Evolutionary conservation across 2,329 filamentous ascomycete species (phyloP).

Genomic region (Sporothrix luriei): DNA sequence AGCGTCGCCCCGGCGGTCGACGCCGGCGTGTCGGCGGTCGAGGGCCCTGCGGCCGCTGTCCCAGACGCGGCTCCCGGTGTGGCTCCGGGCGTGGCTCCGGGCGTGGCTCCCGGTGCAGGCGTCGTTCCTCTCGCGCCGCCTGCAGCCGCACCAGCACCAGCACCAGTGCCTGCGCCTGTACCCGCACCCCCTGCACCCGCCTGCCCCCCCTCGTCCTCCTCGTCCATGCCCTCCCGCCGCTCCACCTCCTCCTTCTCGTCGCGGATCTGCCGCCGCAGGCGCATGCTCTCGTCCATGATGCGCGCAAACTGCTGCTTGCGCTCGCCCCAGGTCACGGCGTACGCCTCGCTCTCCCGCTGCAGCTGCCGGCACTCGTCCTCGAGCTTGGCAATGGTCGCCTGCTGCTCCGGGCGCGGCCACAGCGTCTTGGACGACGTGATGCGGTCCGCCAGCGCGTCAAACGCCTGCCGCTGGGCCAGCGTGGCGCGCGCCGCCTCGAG

Average conservation of each 20-base stretch:
- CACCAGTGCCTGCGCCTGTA: neutral
- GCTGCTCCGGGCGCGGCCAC: slow-evolving; percentile 81
- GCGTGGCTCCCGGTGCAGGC: neutral
- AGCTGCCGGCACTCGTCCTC: slow-evolving; percentile 87
- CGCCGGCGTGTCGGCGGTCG: neutral
- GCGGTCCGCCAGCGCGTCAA: slow-evolving; percentile 84
- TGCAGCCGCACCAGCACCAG: neutral
- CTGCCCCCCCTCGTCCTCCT: slow-evolving; percentile 64
- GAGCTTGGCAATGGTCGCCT: slow-evolving; percentile 74
- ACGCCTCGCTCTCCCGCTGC: slow-evolving; percentile 79
- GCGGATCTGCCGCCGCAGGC: slow-evolving; percentile 79
- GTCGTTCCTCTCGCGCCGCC: neutral
- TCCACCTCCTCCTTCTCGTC: slow-evolving; percentile 97
- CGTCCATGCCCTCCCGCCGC: slow-evolving; percentile 77
- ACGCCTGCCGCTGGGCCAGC: slow-evolving; percentile 76
- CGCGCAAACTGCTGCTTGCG: slow-evolving; percentile 81
- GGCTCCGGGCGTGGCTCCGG: neutral
- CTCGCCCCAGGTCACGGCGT: slow-evolving; percentile 81
- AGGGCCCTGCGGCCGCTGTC: no score
- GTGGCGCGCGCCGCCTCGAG: slow-evolving; percentile 76
- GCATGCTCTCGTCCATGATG: slow-evolving; percentile 89
- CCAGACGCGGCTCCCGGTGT: no score
- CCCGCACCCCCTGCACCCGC: slow-evolving; percentile 26
- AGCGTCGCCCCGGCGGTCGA: neutral
- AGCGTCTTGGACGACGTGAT: slow-evolving; percentile 81